Conservation (phyloP, 2,329 filamentous ascomycete genomes). For the Colletotrichum truncatum region DNA sequence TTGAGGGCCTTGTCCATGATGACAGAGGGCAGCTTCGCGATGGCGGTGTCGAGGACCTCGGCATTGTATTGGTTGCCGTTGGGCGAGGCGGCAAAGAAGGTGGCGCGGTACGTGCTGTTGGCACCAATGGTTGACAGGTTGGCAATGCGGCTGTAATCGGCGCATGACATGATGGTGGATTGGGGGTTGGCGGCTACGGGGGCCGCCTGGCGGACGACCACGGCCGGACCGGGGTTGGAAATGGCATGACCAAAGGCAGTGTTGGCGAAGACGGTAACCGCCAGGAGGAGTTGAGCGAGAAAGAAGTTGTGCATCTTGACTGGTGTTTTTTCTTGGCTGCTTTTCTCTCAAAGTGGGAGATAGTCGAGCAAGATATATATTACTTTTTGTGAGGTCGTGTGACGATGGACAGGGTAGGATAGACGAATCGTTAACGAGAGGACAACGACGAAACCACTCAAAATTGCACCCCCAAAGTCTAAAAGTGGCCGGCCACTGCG, state of each 20-base stretch:
- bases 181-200: constrained; percentile 1
- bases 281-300: constrained; percentile 27
- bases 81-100: constrained; percentile 52
- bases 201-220: constrained; percentile 28
- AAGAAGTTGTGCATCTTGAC: constrained; percentile 21
- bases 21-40: constrained; percentile 45
- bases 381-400: too few relatives aligned
- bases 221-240: background rate
- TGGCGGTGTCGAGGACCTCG: constrained; percentile 51
- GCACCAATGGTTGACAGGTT: constrained; percentile 56
- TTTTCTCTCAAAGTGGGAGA: background rate
- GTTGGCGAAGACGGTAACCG: constrained; percentile 15
- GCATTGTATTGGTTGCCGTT: constrained; percentile 49
- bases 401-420: background rate
- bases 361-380: background rate
- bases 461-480: constrained; percentile 5
- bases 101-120: constrained; percentile 56
- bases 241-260: constrained; percentile 3
- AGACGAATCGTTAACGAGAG: background rate
- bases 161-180: constrained; percentile 38
- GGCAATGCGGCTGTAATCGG: constrained; percentile 53
- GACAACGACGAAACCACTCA: constrained; percentile 2
- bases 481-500: constrained; percentile 32
- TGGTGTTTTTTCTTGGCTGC: background rate
- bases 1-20: constrained; percentile 51